Evolutionary conservation across 106 monocot species (phyloP), one percentile per base, ranked within the genome.

Genomic region (Dendrobium nobile): DNA sequence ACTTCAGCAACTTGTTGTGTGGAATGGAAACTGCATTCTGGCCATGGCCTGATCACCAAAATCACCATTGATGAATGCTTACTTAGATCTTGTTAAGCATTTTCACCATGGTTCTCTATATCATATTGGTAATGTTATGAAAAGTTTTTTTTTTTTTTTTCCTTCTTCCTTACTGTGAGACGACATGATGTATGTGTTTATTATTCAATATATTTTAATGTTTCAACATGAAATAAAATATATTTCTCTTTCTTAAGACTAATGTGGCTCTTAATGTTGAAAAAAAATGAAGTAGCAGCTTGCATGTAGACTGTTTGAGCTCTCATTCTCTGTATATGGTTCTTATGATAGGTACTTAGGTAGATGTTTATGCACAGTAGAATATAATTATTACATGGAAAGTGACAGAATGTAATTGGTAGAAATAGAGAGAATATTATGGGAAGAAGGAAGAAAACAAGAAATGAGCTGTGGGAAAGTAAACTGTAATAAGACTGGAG

Each of bases 1-100:
- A 80, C 77, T 90, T 96, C 79, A 83, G 84, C 85, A 96, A 90
- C 72, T 90, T 96, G 82, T 85, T 96, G 72, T 90, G 86, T 74
- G 82, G 84, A 67, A 78, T 96, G 77, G 96, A 96, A 37, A 67
- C 96, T 72, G 85, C 86, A 0, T 92, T 90, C 87, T 96, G 93
- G 93, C 74, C 91, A 3, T 96, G 93, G 96, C 78, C 90, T 4
- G 96, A 93, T 75, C 86, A 91, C 65, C 89, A 89, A 47, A 88
- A 82, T 70, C 93, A 93, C 84, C 96, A 93, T 79, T 96, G 84
- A 89, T 78, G 43, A 42, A 74, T 74, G 43, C 40, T 4, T 64
- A n/a, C 18, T 4, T 64, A n/a, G 19, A 64, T 24, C 10, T 70
- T 16, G 37, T 2, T 61, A 22, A 61, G n/a, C 61, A 61, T 51